Conservation (phyloP, 2,329 filamentous ascomycete genomes). For the Thermothelomyces thermophilus region DNA sequence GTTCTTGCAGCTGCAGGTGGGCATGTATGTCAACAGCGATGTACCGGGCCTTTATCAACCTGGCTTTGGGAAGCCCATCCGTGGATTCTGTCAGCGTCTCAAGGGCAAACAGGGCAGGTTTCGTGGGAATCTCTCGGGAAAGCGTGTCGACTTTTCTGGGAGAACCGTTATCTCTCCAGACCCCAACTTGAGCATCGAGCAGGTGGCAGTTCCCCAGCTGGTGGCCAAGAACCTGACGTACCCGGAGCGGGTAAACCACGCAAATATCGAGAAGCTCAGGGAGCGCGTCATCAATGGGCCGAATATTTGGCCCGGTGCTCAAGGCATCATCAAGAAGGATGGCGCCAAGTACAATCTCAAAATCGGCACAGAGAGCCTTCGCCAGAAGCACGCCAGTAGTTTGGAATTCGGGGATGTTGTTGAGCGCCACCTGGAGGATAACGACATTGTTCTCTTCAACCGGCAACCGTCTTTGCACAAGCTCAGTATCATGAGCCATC, state of each 20-base stretch:
- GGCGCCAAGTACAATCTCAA: slow-evolving; percentile 68
- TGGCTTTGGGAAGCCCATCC: slow-evolving; percentile 78
- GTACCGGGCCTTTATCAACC: slow-evolving; percentile 86
- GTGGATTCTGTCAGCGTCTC: slow-evolving; percentile 88
- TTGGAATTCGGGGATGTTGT: slow-evolving; percentile 81
- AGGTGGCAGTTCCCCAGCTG: slow-evolving; percentile 83
- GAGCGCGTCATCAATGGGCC: slow-evolving; percentile 69
- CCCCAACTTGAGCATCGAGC: slow-evolving; percentile 85
- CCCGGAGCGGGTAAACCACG: slow-evolving; percentile 76
- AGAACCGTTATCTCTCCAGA: slow-evolving; percentile 97
- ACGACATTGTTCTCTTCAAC: slow-evolving; percentile 95
- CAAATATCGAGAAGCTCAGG: slow-evolving; percentile 79
- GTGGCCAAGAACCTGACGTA: slow-evolving; percentile 98
- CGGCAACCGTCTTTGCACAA: slow-evolving; percentile 97
- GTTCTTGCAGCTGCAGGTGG: slow-evolving; percentile 88
- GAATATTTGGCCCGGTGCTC: slow-evolving; percentile 79
- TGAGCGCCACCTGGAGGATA: slow-evolving; percentile 89
- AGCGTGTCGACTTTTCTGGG: slow-evolving; percentile 97
- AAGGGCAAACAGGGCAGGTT: slow-evolving; percentile 98
- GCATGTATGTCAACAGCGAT: slow-evolving; percentile 97
- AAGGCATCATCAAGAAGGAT: slow-evolving; percentile 67
- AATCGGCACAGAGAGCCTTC: slow-evolving; percentile 51
- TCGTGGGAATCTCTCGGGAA: slow-evolving; percentile 92
- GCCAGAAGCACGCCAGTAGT: slow-evolving; percentile 63
- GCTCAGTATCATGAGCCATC: slow-evolving; percentile 95